A percentile compares a stretch with the other conserved stretches of the same genome.
phyloP scores from a whole-genome alignment of 2,329 filamentous ascomycete genomes.

The Aspergillus candidus region DNA sequence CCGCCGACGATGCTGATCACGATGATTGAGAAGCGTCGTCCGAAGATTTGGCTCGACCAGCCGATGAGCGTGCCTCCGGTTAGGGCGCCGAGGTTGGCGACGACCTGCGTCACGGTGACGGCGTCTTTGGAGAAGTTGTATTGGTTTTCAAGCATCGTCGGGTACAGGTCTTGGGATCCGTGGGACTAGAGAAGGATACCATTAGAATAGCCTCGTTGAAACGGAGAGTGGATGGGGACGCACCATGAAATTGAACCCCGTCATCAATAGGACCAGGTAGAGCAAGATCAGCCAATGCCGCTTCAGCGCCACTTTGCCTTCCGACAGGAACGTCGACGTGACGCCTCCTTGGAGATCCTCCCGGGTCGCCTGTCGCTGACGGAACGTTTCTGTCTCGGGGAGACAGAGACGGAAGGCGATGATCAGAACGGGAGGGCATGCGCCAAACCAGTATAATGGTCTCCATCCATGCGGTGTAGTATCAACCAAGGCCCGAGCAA shows the following conservation, averaged over 20 bases:
- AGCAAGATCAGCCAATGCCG: slow-evolving; percentile 73
- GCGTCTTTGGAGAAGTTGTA: slow-evolving; percentile 51
- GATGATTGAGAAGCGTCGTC: slow-evolving; percentile 63
- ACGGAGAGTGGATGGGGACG: slow-evolving; percentile 4
- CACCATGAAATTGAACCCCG: slow-evolving; percentile 84
- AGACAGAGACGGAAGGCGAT: slow-evolving; percentile 72
- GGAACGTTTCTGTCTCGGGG: slow-evolving; percentile 71
- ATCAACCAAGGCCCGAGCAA: slow-evolving; percentile 47
- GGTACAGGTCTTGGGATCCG: slow-evolving; percentile 63
- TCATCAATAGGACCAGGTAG: slow-evolving; percentile 82
- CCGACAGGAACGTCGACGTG: slow-evolving; percentile 62
- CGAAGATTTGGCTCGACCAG: slow-evolving; percentile 63
- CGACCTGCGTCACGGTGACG: slow-evolving; percentile 65
- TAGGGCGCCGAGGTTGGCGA: slow-evolving; percentile 66
- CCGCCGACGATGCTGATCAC: slow-evolving; percentile 60
- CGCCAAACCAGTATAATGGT: slow-evolving; percentile 84
- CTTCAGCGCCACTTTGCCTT: slow-evolving; percentile 72
- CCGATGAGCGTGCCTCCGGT: slow-evolving; percentile 61
- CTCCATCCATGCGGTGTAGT: slow-evolving; percentile 77
- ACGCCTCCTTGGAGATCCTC: slow-evolving; percentile 52
- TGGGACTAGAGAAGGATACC: slow-evolving; percentile 49
- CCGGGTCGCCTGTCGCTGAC: slow-evolving; percentile 58
- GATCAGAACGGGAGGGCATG: slow-evolving; percentile 70
- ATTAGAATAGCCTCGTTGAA: not conserved
- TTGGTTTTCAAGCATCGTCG: slow-evolving; percentile 55